Percentiles rank a stretch among this genome's conserved stretches.
Evolutionary conservation across 805 yeast species (phyloP).

Genomic region (Cyberlindnera suaveolens): DNA sequence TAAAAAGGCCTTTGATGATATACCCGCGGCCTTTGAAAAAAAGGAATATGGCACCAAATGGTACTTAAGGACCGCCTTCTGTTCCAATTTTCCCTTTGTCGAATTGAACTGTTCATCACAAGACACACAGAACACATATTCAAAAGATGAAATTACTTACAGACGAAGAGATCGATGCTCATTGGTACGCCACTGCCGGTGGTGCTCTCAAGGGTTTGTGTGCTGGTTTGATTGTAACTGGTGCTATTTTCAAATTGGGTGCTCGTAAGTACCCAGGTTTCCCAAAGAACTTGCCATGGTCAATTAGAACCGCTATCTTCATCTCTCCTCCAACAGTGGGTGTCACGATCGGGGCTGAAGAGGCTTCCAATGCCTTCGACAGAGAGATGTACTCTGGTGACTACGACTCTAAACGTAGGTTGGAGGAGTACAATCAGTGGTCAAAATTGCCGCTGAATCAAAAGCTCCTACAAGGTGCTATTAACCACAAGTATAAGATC

Average conservation of each 20-base stretch:
- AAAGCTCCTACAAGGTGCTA: conserved; percentile 41
- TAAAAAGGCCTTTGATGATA: too few species aligned
- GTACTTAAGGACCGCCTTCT: too few species aligned
- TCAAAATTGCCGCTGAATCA: conserved; percentile 40
- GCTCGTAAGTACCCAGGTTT: conserved; percentile 41
- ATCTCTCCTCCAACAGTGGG: conserved; percentile 61
- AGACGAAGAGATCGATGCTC: conserved; percentile 62
- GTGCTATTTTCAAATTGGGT: conserved; percentile 46
- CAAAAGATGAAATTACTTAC: conserved; percentile 58
- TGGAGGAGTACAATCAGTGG: conserved; percentile 49
- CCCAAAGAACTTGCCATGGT: conserved; percentile 40
- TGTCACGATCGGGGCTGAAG: conserved; percentile 64
- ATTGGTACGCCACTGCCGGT: conserved; percentile 45
- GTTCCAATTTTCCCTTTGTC: too few species aligned
- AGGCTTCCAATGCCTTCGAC: conserved; percentile 64
- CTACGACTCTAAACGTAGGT: conserved; percentile 29
- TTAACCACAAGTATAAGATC: conserved; percentile 57
- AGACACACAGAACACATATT: background rate
- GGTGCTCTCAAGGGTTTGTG: conserved; percentile 61
- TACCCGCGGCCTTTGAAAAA: too few species aligned
- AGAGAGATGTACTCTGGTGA: conserved; percentile 48
- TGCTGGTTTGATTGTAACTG: conserved; percentile 52
- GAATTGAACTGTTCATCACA: background rate
- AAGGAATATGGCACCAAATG: too few species aligned
- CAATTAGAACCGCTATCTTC: conserved; percentile 57